A percentile compares a stretch with the other conserved stretches of the same genome.
These are phyloP conservation scores for Kazachstania psychrophila DNA, from an alignment of 805 yeast species.

Conservation along the genomic window DNA sequence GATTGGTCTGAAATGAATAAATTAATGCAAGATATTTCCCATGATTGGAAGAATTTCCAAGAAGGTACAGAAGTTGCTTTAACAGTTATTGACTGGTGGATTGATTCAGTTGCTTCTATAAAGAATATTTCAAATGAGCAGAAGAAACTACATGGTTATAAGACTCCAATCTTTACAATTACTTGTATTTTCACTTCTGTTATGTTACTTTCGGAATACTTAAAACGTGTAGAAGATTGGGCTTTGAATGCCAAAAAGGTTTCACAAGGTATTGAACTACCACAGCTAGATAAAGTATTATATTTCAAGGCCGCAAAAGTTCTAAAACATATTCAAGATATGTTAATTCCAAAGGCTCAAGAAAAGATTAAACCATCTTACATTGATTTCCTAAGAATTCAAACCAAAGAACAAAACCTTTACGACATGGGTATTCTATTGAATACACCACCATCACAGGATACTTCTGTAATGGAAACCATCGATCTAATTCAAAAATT, in stretches of 20 bases:
- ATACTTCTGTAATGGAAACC: slow-evolving; percentile 35
- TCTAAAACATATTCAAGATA: slow-evolving; percentile 50
- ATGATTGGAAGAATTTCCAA: slow-evolving; percentile 53
- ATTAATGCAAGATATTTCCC: slow-evolving; percentile 37
- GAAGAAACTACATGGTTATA: slow-evolving; percentile 37
- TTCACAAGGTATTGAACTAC: slow-evolving; percentile 18
- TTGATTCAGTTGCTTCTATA: slow-evolving; percentile 51
- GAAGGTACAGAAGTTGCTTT: slow-evolving; percentile 53
- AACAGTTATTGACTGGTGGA: slow-evolving; percentile 60
- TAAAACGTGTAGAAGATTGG: slow-evolving; percentile 43
- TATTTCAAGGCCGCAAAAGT: slow-evolving; percentile 58
- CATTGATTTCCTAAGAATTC: slow-evolving; percentile 48
- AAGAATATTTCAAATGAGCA: slow-evolving; percentile 31
- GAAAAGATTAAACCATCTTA: slow-evolving; percentile 35
- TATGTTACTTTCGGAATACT: slow-evolving; percentile 50
- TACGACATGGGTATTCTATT: slow-evolving; percentile 42
- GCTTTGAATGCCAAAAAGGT: slow-evolving; percentile 21
- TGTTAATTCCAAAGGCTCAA: slow-evolving; percentile 44
- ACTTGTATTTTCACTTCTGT: slow-evolving; percentile 55
- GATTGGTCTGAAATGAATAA: slow-evolving; percentile 62
- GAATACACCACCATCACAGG: slow-evolving; percentile 20
- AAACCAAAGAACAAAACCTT: slow-evolving; percentile 40
- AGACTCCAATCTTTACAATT: slow-evolving; percentile 71
- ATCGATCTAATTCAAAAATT: slow-evolving; percentile 41
- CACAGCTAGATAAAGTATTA: slow-evolving; percentile 43